Conservation (phyloP, 2,329 filamentous ascomycete species). For the Colletotrichum gloeosporioides region DNA sequence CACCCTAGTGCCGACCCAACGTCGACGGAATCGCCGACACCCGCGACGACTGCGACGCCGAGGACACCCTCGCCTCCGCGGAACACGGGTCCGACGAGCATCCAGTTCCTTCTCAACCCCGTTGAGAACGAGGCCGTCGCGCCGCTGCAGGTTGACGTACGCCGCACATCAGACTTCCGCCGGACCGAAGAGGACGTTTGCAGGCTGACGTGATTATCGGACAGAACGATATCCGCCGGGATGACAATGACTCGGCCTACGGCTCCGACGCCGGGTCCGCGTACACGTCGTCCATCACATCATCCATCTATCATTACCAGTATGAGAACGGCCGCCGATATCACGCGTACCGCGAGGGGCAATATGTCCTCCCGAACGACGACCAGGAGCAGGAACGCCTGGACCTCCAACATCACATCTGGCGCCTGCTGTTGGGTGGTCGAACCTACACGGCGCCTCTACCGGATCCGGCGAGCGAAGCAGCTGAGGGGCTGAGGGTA, state of each 20-base stretch:
- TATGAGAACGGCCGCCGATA: conserved; percentile 56
- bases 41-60: neutral
- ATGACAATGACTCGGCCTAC: conserved; percentile 38
- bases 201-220: neutral
- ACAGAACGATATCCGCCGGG: conserved; percentile 12
- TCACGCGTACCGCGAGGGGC: conserved; percentile 50
- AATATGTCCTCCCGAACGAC: conserved; percentile 31
- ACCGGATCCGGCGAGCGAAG: conserved; percentile 30
- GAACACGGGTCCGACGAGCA: neutral
- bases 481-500: conserved; percentile 39
- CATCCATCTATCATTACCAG: conserved; percentile 47
- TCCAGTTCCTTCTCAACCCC: conserved; percentile 20
- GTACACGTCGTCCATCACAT: conserved; percentile 42
- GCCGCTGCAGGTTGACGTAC: conserved; percentile 30
- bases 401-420: conserved; percentile 43
- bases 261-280: conserved; percentile 33
- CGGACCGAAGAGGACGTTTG: neutral
- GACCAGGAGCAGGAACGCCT: conserved; percentile 29
- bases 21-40: neutral
- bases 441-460: conserved; percentile 34
- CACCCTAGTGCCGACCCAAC: neutral
- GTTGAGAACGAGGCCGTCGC: conserved; percentile 22
- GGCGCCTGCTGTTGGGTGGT: conserved; percentile 34
- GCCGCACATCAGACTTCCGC: neutral
- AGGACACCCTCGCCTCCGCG: neutral